Percentiles rank a stretch among this genome's conserved stretches.
Evolutionary conservation across 495 filamentous ascomycete genomes (phyloP).

Genomic region (Neurospora sp.): DNA sequence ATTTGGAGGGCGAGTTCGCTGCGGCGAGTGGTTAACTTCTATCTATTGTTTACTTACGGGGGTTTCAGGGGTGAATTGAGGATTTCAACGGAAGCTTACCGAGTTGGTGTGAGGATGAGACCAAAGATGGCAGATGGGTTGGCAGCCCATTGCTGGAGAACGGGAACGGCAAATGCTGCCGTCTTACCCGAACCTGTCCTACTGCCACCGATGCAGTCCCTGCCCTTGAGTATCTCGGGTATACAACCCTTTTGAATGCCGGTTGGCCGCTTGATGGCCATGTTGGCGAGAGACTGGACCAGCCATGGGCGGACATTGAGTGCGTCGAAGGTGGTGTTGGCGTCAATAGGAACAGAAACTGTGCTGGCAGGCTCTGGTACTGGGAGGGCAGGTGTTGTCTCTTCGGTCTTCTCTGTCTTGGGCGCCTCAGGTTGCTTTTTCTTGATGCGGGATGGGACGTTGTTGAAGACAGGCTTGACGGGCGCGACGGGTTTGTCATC

Average conservation of each 20-base stretch:
- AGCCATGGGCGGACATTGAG: constrained; percentile 81
- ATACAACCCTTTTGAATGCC: constrained; percentile 89
- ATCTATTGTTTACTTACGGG: too few relatives aligned
- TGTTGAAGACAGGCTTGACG: constrained; percentile 20
- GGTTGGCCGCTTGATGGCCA: constrained; percentile 85
- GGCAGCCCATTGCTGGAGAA: constrained; percentile 84
- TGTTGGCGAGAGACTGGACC: constrained; percentile 66
- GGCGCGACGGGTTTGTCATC: constrained; percentile 4
- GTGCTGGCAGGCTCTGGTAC: constrained; percentile 4
- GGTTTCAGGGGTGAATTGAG: background rate
- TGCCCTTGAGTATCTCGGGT: constrained; percentile 76
- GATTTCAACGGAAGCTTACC: constrained; percentile 31
- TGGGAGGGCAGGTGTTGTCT: background rate
- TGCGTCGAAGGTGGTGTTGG: constrained; percentile 58
- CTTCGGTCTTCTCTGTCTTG: constrained; percentile 2
- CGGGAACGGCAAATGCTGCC: constrained; percentile 89
- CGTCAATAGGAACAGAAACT: constrained; percentile 32
- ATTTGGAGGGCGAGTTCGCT: constrained; percentile 93
- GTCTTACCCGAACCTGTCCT: constrained; percentile 98
- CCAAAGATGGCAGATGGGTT: constrained; percentile 90
- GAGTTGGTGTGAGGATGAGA: constrained; percentile 79
- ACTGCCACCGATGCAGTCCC: constrained; percentile 90
- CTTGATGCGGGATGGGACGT: constrained; percentile 41
- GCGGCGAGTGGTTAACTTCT: background rate
- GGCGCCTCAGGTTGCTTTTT: constrained; percentile 10